phyloP scores from a whole-genome alignment of 495 filamentous ascomycete genomes.

The Neurospora discreta region DNA sequence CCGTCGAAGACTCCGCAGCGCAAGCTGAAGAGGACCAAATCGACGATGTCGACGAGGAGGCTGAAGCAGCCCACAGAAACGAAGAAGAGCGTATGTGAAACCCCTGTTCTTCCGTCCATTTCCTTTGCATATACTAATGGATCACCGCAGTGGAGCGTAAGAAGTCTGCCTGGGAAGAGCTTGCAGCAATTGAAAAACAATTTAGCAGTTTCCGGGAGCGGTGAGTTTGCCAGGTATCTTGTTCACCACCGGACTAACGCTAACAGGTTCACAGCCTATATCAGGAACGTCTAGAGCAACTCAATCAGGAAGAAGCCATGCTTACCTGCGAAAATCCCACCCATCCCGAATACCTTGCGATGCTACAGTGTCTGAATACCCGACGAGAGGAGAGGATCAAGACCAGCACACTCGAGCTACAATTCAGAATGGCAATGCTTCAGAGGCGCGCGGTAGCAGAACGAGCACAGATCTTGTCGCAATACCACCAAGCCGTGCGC shows the following conservation, averaged over 20 bases:
- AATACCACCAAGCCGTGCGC: constrained; percentile 74
- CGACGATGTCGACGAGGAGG: constrained; percentile 42
- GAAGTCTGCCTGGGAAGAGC: constrained; percentile 67
- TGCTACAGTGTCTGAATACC: constrained; percentile 72
- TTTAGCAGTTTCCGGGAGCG: constrained; percentile 79
- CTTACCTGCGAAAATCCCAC: constrained; percentile 61
- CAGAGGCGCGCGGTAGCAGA: constrained; percentile 65
- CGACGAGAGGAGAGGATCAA: constrained; percentile 69
- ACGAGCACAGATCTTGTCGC: constrained; percentile 69
- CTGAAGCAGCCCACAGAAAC: constrained; percentile 42
- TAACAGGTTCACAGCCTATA: constrained; percentile 51
- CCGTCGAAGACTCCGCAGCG: constrained; percentile 24
- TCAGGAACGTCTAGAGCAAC: constrained; percentile 70
- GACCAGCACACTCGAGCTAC: constrained; percentile 56
- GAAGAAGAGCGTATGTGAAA: constrained; percentile 66
- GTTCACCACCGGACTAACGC: not conserved
- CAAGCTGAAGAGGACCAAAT: constrained; percentile 36
- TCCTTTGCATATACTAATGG: constrained; percentile 27
- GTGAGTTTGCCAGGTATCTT: constrained; percentile 36
- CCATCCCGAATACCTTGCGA: constrained; percentile 81
- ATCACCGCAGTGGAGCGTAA: constrained; percentile 56
- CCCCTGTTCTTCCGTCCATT: not conserved
- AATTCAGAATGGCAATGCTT: constrained; percentile 60
- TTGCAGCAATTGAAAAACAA: constrained; percentile 67
- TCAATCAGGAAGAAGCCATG: constrained; percentile 77